Evolutionary conservation across 306 rosid species (phyloP), one percentile per base, ranked within the genome.

Genomic region (Fragaria ananassa): DNA sequence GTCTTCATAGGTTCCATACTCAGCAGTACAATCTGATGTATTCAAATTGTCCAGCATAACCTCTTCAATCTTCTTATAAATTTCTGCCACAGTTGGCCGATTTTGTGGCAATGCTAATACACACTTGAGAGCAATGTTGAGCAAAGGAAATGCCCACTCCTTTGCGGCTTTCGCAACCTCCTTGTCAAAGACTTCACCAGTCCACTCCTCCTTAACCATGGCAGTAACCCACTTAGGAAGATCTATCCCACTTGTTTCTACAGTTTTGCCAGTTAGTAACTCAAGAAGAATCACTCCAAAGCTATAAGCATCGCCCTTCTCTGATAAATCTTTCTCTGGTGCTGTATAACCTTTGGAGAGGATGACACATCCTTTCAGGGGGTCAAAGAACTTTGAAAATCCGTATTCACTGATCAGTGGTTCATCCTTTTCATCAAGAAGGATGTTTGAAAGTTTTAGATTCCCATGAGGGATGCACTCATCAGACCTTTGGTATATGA

Each of bases 171-270:
- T 81, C 76, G 67, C 83, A 9, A 89, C 86, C 70, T 88, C 88
- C 14, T 80, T 88, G 71, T 91, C 97, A 65, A 93, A 91, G 1
- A 91, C 97, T 51, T 93, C 97, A 1, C 92, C 96, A 3, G 97
- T 91, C 97, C 98, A 89, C 78, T 93, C 96, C 70, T 91, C 97
- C 23, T 83, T 87, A 37, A 93, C 89, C 81, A 88, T 91, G 66
- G 96, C 87, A 67, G 81, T 84, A 1, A 91, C 96, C 97, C 96
- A 93, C 78, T 86, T 91, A 1, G 93, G 88, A 44, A 93, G 90
- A 81, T 89, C 96, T 42, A 91, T 83, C 21, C 88, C 78, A 17
- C 76, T 82, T 5, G 51, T 79, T 60, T 90, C 96, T 21, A 80
- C 88, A 63, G 87, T 83, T 80, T 87, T 90, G 6, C 93, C 88